Base-by-base conservation (phyloP, 768 basidiomycete species). In the Lanmaoa pseudosensibilis region DNA sequence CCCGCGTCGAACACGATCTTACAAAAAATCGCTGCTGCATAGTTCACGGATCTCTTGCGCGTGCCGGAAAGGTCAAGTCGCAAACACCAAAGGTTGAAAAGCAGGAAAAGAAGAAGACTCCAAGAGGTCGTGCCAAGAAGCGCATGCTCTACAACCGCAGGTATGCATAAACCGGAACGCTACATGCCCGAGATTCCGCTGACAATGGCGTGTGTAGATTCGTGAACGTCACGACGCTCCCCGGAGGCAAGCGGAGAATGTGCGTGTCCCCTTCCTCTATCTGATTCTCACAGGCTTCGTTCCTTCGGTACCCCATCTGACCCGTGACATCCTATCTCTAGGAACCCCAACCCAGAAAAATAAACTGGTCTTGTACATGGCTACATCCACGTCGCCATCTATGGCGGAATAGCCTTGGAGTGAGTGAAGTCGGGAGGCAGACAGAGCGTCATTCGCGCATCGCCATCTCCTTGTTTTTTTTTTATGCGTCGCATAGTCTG, bases 41-140 rank as follows among this genome's bases (percentile, higher is more conserved):
- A 94, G 94, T 96, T 80, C 94, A 98, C 90, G 94, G 94, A 76
- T 98, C 94, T 75, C 94, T 96, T 80, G 94, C 94, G 80, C 94
- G 94, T 83, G 94, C 94, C 74, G 95, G 95, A 76, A 98, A 98
- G 86, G 96, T 98, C 83, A 97, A 94, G 81, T 92, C 91, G 67
- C 93, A 95, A 80, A 92, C 89, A 70, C 95, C 95, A 70, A 98
- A 98, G 80, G 96, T 97, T 72, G 96, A 97, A 71, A 86, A 88
- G 76, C 93, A 96, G 81, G 96, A 98, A 82, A 98, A 97, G 89
- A 94, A 94, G 89, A 98, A 98, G 87, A 86, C 79, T 38, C 93
- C 93, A 55, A 96, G 90, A 79, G 96, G 96, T 61, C 93, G 96
- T 73, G 96, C 96, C 60, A 97, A 96, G 89, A 98, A 98, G 84